Evolutionary conservation across 83 land plant species (phyloP).

Genomic region (Picea abies): DNA sequence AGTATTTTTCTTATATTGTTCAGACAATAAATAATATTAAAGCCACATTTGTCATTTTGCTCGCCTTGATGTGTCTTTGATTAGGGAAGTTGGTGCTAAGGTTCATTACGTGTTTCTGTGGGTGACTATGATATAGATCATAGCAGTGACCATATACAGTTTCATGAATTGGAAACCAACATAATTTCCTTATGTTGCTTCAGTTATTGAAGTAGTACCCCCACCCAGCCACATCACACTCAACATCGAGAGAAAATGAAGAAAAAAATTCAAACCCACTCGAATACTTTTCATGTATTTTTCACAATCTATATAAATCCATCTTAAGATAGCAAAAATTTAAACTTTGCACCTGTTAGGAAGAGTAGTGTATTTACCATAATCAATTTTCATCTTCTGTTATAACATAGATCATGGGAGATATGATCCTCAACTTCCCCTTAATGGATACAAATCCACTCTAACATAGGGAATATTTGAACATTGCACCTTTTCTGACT

Average conservation of each 20-base stretch:
- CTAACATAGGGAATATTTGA: too few relatives aligned
- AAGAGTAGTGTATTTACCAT: too few relatives aligned
- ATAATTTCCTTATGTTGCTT: neutral
- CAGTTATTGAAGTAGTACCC: neutral
- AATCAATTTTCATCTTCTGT: too few relatives aligned
- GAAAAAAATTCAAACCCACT: neutral
- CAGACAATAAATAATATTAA: neutral
- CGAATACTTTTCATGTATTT: neutral
- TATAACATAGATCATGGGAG: too few relatives aligned
- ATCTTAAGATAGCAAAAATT: too few relatives aligned
- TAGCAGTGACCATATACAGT: neutral
- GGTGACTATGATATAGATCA: neutral
- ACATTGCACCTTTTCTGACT: too few relatives aligned
- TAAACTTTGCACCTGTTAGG: too few relatives aligned
- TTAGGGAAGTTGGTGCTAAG: neutral
- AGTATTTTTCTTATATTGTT: neutral
- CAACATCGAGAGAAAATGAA: neutral
- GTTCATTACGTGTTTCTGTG: neutral
- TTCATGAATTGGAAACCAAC: neutral
- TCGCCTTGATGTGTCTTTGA: neutral
- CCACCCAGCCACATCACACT: neutral
- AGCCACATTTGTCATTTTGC: neutral
- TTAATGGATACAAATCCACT: too few relatives aligned
- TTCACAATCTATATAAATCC: neutral
- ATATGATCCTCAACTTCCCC: too few relatives aligned